A percentile compares a stretch with the other conserved stretches of the same genome.
These are phyloP conservation scores for Rasamsonia emersonii DNA, from an alignment of 2,329 filamentous ascomycete species.

Conservation along the genomic window DNA sequence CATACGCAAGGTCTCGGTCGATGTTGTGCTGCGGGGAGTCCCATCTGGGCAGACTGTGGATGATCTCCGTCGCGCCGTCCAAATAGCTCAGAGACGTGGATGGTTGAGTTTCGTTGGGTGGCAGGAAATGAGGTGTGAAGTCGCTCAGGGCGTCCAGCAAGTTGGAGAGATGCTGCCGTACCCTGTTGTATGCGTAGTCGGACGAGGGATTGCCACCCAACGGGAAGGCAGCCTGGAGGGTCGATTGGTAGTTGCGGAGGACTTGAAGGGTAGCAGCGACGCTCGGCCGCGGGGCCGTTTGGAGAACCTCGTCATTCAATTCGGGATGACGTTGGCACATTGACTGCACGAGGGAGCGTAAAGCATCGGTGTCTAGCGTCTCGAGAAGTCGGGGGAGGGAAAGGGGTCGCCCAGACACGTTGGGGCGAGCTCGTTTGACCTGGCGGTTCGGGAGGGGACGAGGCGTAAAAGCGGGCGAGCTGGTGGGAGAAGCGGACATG, in stretches of 20 bases:
- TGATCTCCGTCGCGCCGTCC: constrained; percentile 79
- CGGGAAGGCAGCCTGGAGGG: constrained; percentile 71
- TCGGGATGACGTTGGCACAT: constrained; percentile 86
- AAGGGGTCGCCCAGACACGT: constrained; percentile 59
- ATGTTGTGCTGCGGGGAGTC: constrained; percentile 79
- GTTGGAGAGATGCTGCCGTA: constrained; percentile 69
- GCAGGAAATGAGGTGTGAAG: constrained; percentile 91
- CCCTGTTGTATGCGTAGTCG: constrained; percentile 91
- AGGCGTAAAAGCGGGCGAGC: constrained; percentile 66
- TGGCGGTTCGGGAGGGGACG: constrained; percentile 61
- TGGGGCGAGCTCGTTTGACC: constrained; percentile 58
- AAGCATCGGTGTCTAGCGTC: constrained; percentile 76
- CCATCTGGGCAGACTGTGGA: constrained; percentile 87
- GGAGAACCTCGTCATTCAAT: constrained; percentile 74
- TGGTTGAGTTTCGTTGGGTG: constrained; percentile 79
- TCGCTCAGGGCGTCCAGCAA: constrained; percentile 85
- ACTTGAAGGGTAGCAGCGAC: constrained; percentile 73
- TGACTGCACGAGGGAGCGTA: constrained; percentile 77
- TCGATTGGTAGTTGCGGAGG: constrained; percentile 69
- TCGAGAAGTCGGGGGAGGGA: constrained; percentile 74
- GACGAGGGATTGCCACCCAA: constrained; percentile 75
- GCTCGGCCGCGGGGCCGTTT: constrained; percentile 77
- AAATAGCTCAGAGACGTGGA: constrained; percentile 77
- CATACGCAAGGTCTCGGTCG: constrained; percentile 91
- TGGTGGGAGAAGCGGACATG: constrained; percentile 82